These are phyloP conservation scores for Talaromyces verruculosus DNA, from an alignment of 2,329 filamentous ascomycete species.

Conservation along the genomic window DNA sequence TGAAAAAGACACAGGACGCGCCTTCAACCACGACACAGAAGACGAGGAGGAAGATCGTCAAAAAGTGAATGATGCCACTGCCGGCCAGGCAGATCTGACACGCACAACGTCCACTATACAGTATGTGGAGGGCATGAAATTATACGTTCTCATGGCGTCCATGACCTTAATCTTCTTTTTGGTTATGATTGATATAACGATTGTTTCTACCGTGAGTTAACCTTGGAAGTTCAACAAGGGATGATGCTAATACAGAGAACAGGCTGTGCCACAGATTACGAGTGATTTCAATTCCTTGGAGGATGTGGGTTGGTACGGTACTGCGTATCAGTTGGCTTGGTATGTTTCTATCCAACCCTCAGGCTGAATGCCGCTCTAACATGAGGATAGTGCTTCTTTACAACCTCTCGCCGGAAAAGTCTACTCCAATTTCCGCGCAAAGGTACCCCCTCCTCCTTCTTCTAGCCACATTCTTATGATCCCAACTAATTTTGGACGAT, in stretches of 20 bases:
- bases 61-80: conserved; percentile 9
- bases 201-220: conserved; percentile 49
- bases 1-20: neutral
- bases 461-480: neutral
- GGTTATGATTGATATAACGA: conserved; percentile 53
- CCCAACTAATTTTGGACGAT: neutral
- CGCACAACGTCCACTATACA: conserved; percentile 16
- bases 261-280: conserved; percentile 51
- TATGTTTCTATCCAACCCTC: conserved; percentile 19
- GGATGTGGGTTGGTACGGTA: conserved; percentile 31
- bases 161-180: conserved; percentile 48
- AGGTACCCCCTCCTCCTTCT: conserved; percentile 25
- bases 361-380: conserved; percentile 5
- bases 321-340: conserved; percentile 38
- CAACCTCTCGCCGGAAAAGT: conserved; percentile 53
- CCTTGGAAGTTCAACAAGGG: neutral
- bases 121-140: conserved; percentile 24
- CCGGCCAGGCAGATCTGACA: conserved; percentile 2
- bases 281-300: conserved; percentile 30
- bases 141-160: conserved; percentile 30
- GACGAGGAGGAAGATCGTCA: neutral
- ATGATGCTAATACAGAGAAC: conserved; percentile 2
- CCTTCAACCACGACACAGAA: neutral
- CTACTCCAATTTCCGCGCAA: conserved; percentile 26
- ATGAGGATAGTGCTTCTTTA: conserved; percentile 34